phyloP scores from a whole-genome alignment of 768 basidiomycete species.

The Floccularia luteovirens region DNA sequence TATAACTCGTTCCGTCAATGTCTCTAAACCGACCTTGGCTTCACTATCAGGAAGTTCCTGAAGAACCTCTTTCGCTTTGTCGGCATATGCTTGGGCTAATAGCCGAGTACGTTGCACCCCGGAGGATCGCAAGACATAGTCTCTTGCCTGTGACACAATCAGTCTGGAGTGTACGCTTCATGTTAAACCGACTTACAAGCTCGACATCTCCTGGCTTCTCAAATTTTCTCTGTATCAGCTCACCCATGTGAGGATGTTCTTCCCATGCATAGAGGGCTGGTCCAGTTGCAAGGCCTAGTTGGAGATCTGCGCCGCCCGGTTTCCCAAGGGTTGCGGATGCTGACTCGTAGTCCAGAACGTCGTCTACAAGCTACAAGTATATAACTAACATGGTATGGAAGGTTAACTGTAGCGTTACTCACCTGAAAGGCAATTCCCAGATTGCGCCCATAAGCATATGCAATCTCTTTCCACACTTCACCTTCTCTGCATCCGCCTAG shows the following conservation, averaged over 20 bases:
- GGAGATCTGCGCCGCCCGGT: conserved; percentile 81
- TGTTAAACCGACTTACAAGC: conserved; percentile 32
- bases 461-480: conserved; percentile 86
- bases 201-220: conserved; percentile 81
- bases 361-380: conserved; percentile 76
- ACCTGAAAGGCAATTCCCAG: conserved; percentile 96
- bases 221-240: conserved; percentile 81
- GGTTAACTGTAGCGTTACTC: conserved; percentile 14
- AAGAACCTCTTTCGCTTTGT: conserved; percentile 71
- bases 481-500: conserved; percentile 81
- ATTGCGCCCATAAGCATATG: conserved; percentile 95
- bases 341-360: conserved; percentile 88
- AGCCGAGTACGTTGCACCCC: conserved; percentile 77
- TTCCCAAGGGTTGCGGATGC: conserved; percentile 76
- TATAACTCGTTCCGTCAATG: conserved; percentile 69
- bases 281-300: conserved; percentile 83
- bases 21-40: conserved; percentile 70
- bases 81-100: conserved; percentile 71
- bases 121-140: conserved; percentile 67
- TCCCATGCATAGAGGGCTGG: conserved; percentile 95
- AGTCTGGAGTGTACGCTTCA: neutral
- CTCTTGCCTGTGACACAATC: conserved; percentile 48
- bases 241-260: conserved; percentile 83
- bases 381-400: neutral
- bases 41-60: conserved; percentile 73